Conservation (phyloP, 2,329 filamentous ascomycete species). For the Escovopsis weberi region DNA sequence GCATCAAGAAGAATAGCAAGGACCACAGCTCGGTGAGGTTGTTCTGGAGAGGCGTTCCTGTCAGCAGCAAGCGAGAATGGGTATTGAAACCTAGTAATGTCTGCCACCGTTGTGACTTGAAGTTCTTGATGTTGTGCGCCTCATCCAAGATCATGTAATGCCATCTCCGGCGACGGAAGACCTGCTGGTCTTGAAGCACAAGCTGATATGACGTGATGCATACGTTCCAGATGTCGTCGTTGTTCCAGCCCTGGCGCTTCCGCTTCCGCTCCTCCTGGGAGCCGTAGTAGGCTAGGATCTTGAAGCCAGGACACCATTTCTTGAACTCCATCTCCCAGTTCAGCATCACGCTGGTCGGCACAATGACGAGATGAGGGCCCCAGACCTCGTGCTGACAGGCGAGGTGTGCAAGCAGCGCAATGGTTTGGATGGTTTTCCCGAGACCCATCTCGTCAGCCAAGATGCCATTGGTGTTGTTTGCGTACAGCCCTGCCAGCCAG, state of each 20-base stretch:
- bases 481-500: constrained; percentile 88
- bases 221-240: constrained; percentile 90
- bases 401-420: constrained; percentile 80
- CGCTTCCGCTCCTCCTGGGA: constrained; percentile 80
- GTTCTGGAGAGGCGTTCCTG: constrained; percentile 91
- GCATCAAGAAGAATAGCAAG: constrained; percentile 89
- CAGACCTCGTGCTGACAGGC: constrained; percentile 82
- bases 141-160: constrained; percentile 98
- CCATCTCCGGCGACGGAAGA: constrained; percentile 86
- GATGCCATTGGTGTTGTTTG: constrained; percentile 87
- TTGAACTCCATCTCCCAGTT: constrained; percentile 99
- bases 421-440: constrained; percentile 97
- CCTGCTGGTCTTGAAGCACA: constrained; percentile 82
- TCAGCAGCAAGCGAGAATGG: constrained; percentile 70
- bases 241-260: constrained; percentile 87
- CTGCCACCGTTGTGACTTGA: constrained; percentile 95
- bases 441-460: constrained; percentile 97
- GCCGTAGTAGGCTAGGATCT: constrained; percentile 94
- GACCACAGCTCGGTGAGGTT: constrained; percentile 97
- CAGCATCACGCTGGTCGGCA: constrained; percentile 94
- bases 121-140: constrained; percentile 99
- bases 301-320: constrained; percentile 96
- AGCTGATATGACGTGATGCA: constrained; percentile 97
- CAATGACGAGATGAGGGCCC: constrained; percentile 91
- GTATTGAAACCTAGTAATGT: constrained; percentile 90